A percentile compares a stretch with the other conserved stretches of the same genome.
Evolutionary conservation across 495 filamentous ascomycete species (phyloP).

Genomic region (Aspergillus olivimuriae): DNA sequence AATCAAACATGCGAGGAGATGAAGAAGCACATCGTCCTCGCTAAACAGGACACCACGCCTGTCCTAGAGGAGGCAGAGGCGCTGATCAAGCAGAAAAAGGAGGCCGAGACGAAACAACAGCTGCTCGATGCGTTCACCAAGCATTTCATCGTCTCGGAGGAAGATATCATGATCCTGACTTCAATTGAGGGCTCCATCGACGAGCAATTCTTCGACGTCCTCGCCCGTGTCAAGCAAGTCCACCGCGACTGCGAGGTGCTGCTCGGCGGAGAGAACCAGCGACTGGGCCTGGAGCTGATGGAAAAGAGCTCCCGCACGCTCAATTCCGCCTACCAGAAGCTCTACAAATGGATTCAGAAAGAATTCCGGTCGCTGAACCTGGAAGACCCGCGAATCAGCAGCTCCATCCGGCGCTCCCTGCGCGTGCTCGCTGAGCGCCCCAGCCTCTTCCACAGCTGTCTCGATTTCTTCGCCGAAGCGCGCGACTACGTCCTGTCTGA

Average conservation of each 20-base stretch:
- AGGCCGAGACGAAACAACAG: conserved; percentile 80
- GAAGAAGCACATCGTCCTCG: conserved; percentile 65
- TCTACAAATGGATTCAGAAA: conserved; percentile 89
- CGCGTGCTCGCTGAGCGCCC: conserved; percentile 87
- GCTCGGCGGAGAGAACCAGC: conserved; percentile 84
- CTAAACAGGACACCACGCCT: conserved; percentile 67
- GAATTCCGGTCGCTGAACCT: conserved; percentile 91
- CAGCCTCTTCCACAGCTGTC: conserved; percentile 82
- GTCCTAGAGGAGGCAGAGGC: conserved; percentile 72
- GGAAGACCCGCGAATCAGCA: conserved; percentile 88
- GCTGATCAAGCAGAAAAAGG: conserved; percentile 66
- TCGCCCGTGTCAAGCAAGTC: conserved; percentile 80
- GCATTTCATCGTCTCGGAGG: conserved; percentile 78
- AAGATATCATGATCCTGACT: conserved; percentile 66
- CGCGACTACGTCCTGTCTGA: conserved; percentile 82
- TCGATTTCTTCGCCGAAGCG: conserved; percentile 91
- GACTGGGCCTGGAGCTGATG: conserved; percentile 80
- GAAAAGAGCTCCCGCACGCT: conserved; percentile 79
- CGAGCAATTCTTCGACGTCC: conserved; percentile 74
- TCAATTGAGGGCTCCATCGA: conserved; percentile 73
- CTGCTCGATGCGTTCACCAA: conserved; percentile 75
- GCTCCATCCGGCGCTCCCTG: conserved; percentile 76
- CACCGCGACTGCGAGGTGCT: conserved; percentile 83
- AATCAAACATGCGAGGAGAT: conserved; percentile 80
- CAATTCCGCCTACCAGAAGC: conserved; percentile 89